Evolutionary conservation across 108 stramenopile species (phyloP).

Genomic region (Nitzschia putrida): DNA sequence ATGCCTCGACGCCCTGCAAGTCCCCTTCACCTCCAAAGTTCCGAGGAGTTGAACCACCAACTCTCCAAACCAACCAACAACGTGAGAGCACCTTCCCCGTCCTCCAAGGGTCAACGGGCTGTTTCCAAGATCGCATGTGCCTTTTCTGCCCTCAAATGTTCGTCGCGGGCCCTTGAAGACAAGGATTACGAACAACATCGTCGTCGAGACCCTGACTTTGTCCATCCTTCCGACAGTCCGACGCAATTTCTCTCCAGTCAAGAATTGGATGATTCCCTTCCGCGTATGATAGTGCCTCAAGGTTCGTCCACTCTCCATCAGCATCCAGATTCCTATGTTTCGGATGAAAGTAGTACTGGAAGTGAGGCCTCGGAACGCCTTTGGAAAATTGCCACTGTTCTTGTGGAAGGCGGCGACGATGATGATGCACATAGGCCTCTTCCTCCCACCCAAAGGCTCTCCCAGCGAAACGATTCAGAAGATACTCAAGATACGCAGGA

Average conservation of each 20-base stretch:
- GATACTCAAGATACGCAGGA: not conserved
- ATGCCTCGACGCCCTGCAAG: not conserved
- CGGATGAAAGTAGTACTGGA: not conserved
- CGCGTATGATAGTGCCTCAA: no score
- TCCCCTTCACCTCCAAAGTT: not conserved
- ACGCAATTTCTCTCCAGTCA: not conserved
- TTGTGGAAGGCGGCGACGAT: not conserved
- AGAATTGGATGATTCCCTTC: not conserved
- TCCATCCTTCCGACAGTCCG: not conserved
- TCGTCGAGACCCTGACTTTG: not conserved
- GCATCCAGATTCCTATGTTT: not conserved
- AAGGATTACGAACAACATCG: not conserved
- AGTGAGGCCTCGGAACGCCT: constrained; percentile 5
- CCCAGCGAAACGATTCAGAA: constrained; percentile 1
- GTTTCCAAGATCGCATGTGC: constrained; percentile 7
- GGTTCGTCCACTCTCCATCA: no score
- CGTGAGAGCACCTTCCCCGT: not conserved
- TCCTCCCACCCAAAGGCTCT: no score
- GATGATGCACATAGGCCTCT: not conserved
- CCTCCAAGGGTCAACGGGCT: not conserved
- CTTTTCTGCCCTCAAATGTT: constrained; percentile 13
- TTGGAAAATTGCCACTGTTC: constrained; percentile 6
- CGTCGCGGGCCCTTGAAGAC: constrained; percentile 15
- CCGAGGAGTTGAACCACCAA: not conserved
- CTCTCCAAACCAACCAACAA: not conserved